These are phyloP conservation scores for Didymellaceae sp. DNA, from an alignment of 2,329 filamentous ascomycete species.

Conservation along the genomic window DNA sequence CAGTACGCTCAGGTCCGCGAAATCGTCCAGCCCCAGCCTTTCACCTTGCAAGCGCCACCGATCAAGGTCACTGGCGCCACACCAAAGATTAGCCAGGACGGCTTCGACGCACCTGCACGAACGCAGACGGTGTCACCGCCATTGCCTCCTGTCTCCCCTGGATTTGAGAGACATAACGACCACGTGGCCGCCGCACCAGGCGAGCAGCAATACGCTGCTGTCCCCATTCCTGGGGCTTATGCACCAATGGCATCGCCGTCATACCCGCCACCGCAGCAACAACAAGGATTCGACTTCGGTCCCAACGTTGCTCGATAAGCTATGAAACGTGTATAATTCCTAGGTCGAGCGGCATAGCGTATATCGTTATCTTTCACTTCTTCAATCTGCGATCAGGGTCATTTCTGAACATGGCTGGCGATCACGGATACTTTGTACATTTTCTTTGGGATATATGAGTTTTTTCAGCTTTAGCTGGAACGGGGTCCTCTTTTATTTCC, in stretches of 20 bases:
- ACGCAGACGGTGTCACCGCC: conserved; percentile 48
- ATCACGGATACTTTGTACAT: conserved; percentile 36
- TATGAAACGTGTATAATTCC: conserved; percentile 16
- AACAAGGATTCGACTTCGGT: conserved; percentile 49
- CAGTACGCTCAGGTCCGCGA: conserved; percentile 50
- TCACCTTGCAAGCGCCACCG: conserved; percentile 87
- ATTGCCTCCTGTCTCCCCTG: conserved; percentile 44
- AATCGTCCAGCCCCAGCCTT: conserved; percentile 63
- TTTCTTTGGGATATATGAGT: conserved; percentile 23
- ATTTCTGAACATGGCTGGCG: conserved; percentile 23
- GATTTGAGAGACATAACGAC: conserved; percentile 60
- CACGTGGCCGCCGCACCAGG: conserved; percentile 76
- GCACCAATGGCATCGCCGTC: conserved; percentile 54
- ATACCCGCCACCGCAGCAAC: conserved; percentile 45
- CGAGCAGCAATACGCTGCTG: conserved; percentile 82
- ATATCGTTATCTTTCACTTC: conserved; percentile 12
- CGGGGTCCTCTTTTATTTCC: background rate
- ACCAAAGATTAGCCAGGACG: conserved; percentile 69
- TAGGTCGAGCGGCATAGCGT: conserved; percentile 22
- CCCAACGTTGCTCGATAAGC: conserved; percentile 34
- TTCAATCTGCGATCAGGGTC: conserved; percentile 31
- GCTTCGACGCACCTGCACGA: conserved; percentile 59
- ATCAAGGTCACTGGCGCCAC: conserved; percentile 78
- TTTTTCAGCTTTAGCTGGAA: conserved; percentile 13
- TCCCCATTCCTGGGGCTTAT: conserved; percentile 90